Base-by-base conservation (phyloP, 225 moss, liverwort and hornwort species). In the Antitrichia curtipendula region DNA sequence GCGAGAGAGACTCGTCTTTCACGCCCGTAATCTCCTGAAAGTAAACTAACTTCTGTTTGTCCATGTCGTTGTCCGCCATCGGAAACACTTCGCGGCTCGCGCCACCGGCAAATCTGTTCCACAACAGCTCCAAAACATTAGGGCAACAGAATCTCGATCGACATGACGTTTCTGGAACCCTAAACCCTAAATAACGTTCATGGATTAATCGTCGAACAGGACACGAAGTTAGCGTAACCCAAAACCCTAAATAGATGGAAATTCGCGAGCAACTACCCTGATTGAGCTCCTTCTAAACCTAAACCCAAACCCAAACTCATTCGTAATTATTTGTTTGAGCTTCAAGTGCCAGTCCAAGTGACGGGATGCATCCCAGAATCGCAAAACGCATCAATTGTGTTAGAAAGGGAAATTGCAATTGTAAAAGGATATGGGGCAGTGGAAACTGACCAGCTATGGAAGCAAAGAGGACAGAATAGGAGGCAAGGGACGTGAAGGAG, bases 1-100 rank as follows among this genome's bases (percentile, higher is more conserved):
- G 84, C 13, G 97, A 93, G 12, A 97, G 94, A 18, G 86, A 90
- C 3, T 89, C 49, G 61, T 97, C 95, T 74, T 91, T 87, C 79
- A 97, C 91, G 24, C 97, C 97, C 8, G 98, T 98, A 78, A 98
- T 92, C 85, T 97, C 97, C 86, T 95, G 95, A 81, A 98, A 98
- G 74, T 96, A 96, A 6, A 89, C 88, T 72, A 92, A 78, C 77
- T 91, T 91, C 89, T 88, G 89, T 17, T 80, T 84, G 61, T 91
- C 88, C 58, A 89, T 81, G 5, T 86, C 91, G 74, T 88, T 86
- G 89, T 91, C 91, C 88, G 91, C 89, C 89, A 91, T 91, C 20
- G 56, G 10, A 61, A 82, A 59, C 47, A 47, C 80, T 21, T 40
- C 59, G 36, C 60, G 34, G 29, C 66, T 52, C 52, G 45, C 77